A percentile compares a stretch with the other conserved stretches of the same genome.
phyloP scores from a whole-genome alignment of 2,329 filamentous ascomycete genomes.

The Alternaria sp. region DNA sequence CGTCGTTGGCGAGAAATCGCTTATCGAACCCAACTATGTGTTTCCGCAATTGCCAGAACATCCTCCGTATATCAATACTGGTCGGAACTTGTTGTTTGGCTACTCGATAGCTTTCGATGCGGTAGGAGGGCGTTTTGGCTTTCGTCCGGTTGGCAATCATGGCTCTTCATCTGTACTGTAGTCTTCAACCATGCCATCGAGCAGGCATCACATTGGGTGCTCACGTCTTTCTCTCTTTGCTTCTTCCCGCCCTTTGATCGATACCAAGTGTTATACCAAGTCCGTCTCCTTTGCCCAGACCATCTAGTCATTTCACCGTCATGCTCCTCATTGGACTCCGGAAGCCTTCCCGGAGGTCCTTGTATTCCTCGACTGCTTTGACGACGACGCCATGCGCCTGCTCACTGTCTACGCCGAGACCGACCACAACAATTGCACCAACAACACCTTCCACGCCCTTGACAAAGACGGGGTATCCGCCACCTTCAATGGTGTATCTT shows the following conservation, averaged over 20 bases:
- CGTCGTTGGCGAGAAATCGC: slow-evolving; percentile 33
- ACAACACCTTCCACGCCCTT: slow-evolving; percentile 77
- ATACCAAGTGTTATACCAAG: slow-evolving; percentile 16
- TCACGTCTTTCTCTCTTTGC: slow-evolving; percentile 2
- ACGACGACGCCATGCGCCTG: slow-evolving; percentile 81
- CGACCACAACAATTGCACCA: slow-evolving; percentile 77
- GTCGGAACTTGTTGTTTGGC: slow-evolving; percentile 43
- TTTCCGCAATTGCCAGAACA: slow-evolving; percentile 32
- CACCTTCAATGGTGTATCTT: slow-evolving; percentile 80
- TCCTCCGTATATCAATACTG: slow-evolving; percentile 46
- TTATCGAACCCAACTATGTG: slow-evolving; percentile 40
- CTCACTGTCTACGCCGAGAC: slow-evolving; percentile 69
- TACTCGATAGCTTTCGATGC: slow-evolving; percentile 49
- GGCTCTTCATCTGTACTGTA: slow-evolving; percentile 28
- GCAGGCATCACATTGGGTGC: neutral
- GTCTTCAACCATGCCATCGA: neutral
- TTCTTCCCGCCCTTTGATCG: neutral
- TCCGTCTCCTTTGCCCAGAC: slow-evolving; percentile 22
- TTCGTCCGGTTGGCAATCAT: slow-evolving; percentile 30
- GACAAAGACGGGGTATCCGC: slow-evolving; percentile 76
- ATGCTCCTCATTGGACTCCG: slow-evolving; percentile 45
- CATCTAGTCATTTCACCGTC: slow-evolving; percentile 45
- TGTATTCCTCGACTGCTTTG: slow-evolving; percentile 69
- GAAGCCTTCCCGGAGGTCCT: slow-evolving; percentile 45
- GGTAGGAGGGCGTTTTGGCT: slow-evolving; percentile 41